These are phyloP conservation scores for Salicornia ramosissima DNA, from an alignment of 148 eudicot species.

Conservation along the genomic window DNA sequence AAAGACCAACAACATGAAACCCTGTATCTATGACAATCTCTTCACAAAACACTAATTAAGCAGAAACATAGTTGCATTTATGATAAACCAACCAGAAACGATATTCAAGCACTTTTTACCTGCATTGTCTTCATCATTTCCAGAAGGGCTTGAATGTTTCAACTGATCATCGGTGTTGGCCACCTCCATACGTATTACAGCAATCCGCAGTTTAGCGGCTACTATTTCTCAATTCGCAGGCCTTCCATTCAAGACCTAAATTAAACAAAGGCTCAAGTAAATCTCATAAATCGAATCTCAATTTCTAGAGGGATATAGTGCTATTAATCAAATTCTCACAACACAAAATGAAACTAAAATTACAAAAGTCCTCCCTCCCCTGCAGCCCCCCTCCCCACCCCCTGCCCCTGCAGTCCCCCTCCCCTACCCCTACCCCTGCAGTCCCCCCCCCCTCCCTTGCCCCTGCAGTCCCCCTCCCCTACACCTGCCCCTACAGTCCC, in stretches of 20 bases:
- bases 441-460: too few species aligned
- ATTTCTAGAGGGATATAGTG: too few species aligned
- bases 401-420: too few species aligned
- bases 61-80: background rate
- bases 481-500: too few species aligned
- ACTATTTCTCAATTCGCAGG: background rate
- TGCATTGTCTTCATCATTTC: constrained; percentile 9
- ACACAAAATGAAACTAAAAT: too few species aligned
- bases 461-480: too few species aligned
- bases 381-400: too few species aligned
- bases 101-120: constrained; percentile 8
- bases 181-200: background rate
- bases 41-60: background rate
- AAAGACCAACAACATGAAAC: background rate
- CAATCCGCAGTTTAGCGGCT: background rate
- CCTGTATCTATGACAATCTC: background rate
- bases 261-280: background rate
- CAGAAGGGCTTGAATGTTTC: background rate
- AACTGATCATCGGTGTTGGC: constrained; percentile 7
- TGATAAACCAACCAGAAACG: background rate
- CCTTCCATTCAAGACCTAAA: background rate
- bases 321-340: too few species aligned
- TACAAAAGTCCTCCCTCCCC: too few species aligned
- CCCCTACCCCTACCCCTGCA: too few species aligned
- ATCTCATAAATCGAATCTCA: background rate